Conservation (phyloP, 257 asterid species). For the Solanum dulcamara region DNA sequence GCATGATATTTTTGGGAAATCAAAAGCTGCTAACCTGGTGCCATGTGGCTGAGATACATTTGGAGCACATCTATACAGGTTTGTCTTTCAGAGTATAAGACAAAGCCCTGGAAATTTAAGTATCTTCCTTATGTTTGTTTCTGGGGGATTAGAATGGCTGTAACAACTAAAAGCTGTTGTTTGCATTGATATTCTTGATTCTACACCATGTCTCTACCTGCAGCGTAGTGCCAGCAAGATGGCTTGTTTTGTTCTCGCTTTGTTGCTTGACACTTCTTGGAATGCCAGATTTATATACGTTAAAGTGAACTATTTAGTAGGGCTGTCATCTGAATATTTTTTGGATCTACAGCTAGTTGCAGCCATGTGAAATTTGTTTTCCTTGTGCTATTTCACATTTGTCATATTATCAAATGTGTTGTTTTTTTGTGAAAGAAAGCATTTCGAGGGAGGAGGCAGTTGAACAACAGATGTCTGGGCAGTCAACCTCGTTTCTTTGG, state of each 20-base stretch:
- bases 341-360: background rate
- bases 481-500: background rate
- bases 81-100: background rate
- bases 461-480: background rate
- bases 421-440: background rate
- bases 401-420: background rate
- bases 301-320: background rate
- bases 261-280: background rate
- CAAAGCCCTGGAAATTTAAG: background rate
- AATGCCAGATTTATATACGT: background rate
- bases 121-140: background rate
- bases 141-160: background rate
- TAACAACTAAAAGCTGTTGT: background rate
- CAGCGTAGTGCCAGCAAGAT: background rate
- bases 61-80: background rate
- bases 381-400: background rate
- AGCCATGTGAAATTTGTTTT: background rate
- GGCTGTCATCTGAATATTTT: background rate
- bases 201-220: background rate
- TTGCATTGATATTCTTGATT: background rate
- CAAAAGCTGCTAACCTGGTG: background rate
- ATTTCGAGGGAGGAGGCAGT: background rate
- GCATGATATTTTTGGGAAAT: background rate
- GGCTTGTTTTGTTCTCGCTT: background rate
- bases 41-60: background rate